A percentile compares a stretch with the other conserved stretches of the same genome.
These are phyloP conservation scores for Globisporangium nagaii DNA, from an alignment of 352 stramenopile genomes.

Conservation along the genomic window DNA sequence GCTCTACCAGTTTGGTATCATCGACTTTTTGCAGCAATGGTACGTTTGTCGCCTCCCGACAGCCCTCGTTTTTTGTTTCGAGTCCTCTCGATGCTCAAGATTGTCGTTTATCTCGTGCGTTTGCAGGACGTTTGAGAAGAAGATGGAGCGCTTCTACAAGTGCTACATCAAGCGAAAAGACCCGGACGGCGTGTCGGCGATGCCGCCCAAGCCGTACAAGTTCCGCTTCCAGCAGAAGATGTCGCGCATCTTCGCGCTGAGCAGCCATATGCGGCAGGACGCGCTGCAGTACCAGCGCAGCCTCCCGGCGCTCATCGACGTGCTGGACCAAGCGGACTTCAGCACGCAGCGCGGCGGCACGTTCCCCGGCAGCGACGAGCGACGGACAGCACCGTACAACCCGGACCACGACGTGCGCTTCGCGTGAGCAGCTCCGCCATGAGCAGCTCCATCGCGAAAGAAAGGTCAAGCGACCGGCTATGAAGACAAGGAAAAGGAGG, in stretches of 20 bases:
- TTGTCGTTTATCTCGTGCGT: too few relatives aligned
- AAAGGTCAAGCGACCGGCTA: too few relatives aligned
- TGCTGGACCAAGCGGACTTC: conserved; percentile 75
- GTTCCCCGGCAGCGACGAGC: conserved; percentile 37
- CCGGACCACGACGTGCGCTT: conserved; percentile 40
- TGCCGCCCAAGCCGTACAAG: conserved; percentile 88
- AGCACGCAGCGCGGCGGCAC: conserved; percentile 47
- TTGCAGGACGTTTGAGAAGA: conserved; percentile 85
- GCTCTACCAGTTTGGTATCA: conserved; percentile 90
- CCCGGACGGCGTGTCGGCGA: conserved; percentile 78
- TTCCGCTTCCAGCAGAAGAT: conserved; percentile 90
- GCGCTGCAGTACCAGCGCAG: conserved; percentile 67
- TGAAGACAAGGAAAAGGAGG: not conserved
- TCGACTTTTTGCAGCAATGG: conserved; percentile 90
- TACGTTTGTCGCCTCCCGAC: too few relatives aligned
- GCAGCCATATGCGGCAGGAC: conserved; percentile 55
- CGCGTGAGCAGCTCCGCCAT: conserved; percentile 27
- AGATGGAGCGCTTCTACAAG: conserved; percentile 90
- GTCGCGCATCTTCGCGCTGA: conserved; percentile 83
- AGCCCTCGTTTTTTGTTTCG: too few relatives aligned
- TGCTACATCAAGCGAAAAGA: conserved; percentile 84
- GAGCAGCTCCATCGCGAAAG: not conserved
- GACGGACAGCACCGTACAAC: conserved; percentile 34
- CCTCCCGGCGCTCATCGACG: conserved; percentile 72
- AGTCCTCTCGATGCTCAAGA: too few relatives aligned